Percentiles rank a stretch among this genome's conserved stretches.
Conservation (phyloP, 2,329 filamentous ascomycete genomes). For the Hymenoscyphus infarciens region DNA sequence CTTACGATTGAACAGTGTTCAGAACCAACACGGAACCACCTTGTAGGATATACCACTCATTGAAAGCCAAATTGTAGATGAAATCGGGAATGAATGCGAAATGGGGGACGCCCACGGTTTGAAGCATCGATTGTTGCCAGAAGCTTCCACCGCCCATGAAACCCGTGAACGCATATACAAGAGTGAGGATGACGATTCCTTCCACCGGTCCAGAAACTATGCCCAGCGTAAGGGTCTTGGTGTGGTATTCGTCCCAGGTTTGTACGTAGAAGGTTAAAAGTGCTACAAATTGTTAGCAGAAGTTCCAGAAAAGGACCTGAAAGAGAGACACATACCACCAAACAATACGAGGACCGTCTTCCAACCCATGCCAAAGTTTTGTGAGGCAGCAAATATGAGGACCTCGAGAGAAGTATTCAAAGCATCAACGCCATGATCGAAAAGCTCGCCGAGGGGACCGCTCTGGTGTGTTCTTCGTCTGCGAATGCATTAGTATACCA, state of each 20-base stretch:
- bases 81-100: constrained; percentile 61
- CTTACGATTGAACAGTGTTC: constrained; percentile 70
- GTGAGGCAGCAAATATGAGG: constrained; percentile 83
- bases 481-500: constrained; percentile 15
- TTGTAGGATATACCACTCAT: constrained; percentile 89
- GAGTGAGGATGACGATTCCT: constrained; percentile 79
- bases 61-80: constrained; percentile 79
- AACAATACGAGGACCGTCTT: constrained; percentile 80
- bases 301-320: too few species aligned
- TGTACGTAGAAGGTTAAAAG: constrained; percentile 97
- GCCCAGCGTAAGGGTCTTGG: constrained; percentile 88
- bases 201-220: constrained; percentile 93
- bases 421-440: constrained; percentile 96
- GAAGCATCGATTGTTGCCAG: constrained; percentile 83
- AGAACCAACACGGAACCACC: constrained; percentile 76
- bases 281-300: constrained; percentile 45
- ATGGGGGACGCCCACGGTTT: constrained; percentile 66
- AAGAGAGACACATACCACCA: constrained; percentile 55
- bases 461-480: constrained; percentile 87
- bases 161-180: constrained; percentile 80
- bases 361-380: constrained; percentile 93
- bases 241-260: constrained; percentile 99
- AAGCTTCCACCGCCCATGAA: constrained; percentile 84
- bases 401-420: constrained; percentile 94
- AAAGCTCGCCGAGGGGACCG: constrained; percentile 90